phyloP scores from a whole-genome alignment of 2,329 filamentous ascomycete species.

The Fusarium brevicatenulatum region DNA sequence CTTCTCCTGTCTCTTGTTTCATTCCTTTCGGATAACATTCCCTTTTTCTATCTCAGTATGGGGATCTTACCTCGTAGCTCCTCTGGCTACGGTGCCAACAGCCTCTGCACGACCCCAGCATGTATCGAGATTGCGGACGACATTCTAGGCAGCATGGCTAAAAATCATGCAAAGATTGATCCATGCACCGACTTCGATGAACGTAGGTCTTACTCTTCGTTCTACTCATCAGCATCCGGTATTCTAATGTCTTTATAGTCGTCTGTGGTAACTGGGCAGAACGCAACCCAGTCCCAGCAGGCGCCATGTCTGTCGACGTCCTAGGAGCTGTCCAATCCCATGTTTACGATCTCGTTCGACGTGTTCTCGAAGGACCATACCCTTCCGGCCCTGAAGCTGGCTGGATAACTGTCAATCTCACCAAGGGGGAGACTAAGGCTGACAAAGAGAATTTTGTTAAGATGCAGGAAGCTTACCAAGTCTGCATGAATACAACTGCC shows the following conservation, averaged over 20 bases:
- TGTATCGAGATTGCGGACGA: neutral
- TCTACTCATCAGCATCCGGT: accelerated
- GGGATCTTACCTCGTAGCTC: neutral
- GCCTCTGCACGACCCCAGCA: neutral
- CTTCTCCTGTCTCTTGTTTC: neutral
- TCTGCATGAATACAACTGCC: constrained; percentile 71
- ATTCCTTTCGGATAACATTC: neutral
- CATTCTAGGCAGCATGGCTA: neutral
- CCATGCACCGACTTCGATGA: neutral
- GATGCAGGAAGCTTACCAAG: constrained; percentile 70
- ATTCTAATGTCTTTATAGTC: neutral
- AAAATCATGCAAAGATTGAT: neutral
- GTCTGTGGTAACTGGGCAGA: neutral
- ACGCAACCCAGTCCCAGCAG: neutral
- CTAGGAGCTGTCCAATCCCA: neutral
- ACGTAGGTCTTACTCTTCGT: neutral
- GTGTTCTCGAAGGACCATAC: constrained; percentile 57
- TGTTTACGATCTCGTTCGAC: neutral
- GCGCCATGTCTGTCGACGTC: neutral
- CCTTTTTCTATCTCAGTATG: neutral
- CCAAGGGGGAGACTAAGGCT: constrained; percentile 49
- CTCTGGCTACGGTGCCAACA: neutral
- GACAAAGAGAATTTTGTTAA: constrained; percentile 73
- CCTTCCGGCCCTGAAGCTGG: constrained; percentile 61
- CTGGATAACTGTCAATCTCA: constrained; percentile 28